Evolutionary conservation across 208 protist species (phyloP), one percentile per base, ranked within the genome.

Genomic region (Trichomonas tenax): DNA sequence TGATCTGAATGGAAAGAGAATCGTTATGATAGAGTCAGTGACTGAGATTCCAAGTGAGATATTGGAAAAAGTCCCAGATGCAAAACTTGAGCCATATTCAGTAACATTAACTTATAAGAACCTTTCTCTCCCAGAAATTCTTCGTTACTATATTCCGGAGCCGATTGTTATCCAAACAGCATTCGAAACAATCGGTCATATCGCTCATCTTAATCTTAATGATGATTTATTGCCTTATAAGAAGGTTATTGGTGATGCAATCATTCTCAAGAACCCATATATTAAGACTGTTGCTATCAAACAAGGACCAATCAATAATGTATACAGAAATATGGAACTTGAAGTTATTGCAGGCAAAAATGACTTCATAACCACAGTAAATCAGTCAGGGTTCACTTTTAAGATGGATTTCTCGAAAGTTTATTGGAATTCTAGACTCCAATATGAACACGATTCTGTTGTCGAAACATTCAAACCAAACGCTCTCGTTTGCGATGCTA

Each of bases 401-500:
- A 97, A 97, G 72, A 98, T 99, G 48, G 98, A 99, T 96, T 99
- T 99, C 97, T 98, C 98, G 95, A 97, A 98, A 89, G 99, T 99
- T 34, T 99, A 99, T 97, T 99, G 99, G 99, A 99, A 99, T 98
- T 98, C 98, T 90, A 97, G 99, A 31, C 98, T 99, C 31, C 98
- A 98, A 93, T 97, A 97, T 48, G 99, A 99, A 97, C 99, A 99
- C 97, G 97, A 97, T 41, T 97, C 98, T 26, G 96, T 99, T 21
- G 98, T 99, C 31, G 96, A 97, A 21, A 84, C 95, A 86, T 98
- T 99, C 96, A 96, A 96, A 49, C 38, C 46, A 0, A 89, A 96
- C 0, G 97, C 98, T 63, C 82, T 98, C 40, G 97, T 99, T 44
- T 98, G 98, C 84, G 99, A 99, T 96, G 98, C 99, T 89, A 99